Conservation (phyloP, 169 alveolate species). For the Pseudocohnilembus persalinus region DNA sequence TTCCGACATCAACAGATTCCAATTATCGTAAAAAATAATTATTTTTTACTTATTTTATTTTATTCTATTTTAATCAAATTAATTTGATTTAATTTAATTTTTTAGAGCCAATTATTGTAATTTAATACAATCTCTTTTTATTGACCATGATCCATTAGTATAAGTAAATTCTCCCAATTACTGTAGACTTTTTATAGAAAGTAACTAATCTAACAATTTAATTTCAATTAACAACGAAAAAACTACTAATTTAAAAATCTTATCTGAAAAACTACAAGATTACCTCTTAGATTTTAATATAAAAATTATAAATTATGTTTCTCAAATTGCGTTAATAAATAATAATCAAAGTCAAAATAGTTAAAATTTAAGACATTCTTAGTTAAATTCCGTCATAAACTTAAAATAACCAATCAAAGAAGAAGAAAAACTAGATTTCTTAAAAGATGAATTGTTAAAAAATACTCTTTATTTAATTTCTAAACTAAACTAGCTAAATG, state of each 20-base stretch:
- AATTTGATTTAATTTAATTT: too few relatives aligned
- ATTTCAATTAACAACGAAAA: background rate
- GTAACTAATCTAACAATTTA: background rate
- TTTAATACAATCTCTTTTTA: background rate
- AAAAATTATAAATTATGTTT: too few relatives aligned
- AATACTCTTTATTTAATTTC: background rate
- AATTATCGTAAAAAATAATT: background rate
- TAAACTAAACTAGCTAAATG: too few relatives aligned
- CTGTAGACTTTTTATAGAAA: constrained; percentile 9
- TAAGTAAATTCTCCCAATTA: constrained; percentile 8
- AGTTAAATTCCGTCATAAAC: too few relatives aligned
- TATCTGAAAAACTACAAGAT: background rate
- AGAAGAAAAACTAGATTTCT: background rate
- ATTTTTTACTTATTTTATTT: too few relatives aligned
- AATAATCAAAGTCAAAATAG: too few relatives aligned
- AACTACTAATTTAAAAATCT: too few relatives aligned
- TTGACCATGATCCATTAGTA: constrained; percentile 25
- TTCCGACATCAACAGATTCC: background rate
- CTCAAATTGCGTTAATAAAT: too few relatives aligned
- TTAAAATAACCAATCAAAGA: too few relatives aligned
- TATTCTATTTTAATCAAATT: too few relatives aligned
- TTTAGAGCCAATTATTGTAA: constrained; percentile 10
- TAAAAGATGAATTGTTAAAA: background rate
- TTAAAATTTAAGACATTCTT: too few relatives aligned
- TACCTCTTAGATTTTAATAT: background rate